These are phyloP conservation scores for Salvia sclarea DNA, from an alignment of 305 asterid species.

Conservation along the genomic window DNA sequence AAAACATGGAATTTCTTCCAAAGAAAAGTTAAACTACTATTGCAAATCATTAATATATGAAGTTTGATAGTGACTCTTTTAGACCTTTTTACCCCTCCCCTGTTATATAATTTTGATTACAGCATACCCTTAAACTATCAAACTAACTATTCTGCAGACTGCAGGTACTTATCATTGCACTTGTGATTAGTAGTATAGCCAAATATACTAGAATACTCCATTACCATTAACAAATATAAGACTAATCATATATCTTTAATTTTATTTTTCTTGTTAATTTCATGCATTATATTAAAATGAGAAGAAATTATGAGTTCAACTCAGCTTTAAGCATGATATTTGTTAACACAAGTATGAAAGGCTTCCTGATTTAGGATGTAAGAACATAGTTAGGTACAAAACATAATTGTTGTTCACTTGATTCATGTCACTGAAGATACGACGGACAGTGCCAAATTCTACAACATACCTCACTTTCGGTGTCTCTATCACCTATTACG, in stretches of 20 bases:
- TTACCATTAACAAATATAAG: neutral
- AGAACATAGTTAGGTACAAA: constrained; percentile 18
- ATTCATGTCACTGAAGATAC: constrained; percentile 19
- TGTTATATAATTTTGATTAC: no score
- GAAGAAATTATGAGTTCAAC: neutral
- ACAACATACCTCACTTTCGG: constrained; percentile 84
- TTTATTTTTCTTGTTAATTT: no score
- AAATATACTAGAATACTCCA: neutral
- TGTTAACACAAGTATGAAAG: constrained; percentile 9
- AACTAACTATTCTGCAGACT: neutral
- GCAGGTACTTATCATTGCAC: neutral
- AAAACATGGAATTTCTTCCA: neutral
- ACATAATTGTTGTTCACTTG: neutral
- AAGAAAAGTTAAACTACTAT: neutral
- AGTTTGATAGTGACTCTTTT: neutral
- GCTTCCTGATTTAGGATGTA: constrained; percentile 16
- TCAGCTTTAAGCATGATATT: constrained; percentile 7
- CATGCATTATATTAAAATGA: neutral
- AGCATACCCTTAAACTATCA: neutral
- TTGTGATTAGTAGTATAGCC: neutral
- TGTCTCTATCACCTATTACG: constrained; percentile 90
- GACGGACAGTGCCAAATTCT: constrained; percentile 22
- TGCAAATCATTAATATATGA: neutral
- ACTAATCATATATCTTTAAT: neutral
- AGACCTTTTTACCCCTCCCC: neutral